These are phyloP conservation scores for Byssochlamys sp. DNA, from an alignment of 2,329 filamentous ascomycete genomes.

Conservation along the genomic window DNA sequence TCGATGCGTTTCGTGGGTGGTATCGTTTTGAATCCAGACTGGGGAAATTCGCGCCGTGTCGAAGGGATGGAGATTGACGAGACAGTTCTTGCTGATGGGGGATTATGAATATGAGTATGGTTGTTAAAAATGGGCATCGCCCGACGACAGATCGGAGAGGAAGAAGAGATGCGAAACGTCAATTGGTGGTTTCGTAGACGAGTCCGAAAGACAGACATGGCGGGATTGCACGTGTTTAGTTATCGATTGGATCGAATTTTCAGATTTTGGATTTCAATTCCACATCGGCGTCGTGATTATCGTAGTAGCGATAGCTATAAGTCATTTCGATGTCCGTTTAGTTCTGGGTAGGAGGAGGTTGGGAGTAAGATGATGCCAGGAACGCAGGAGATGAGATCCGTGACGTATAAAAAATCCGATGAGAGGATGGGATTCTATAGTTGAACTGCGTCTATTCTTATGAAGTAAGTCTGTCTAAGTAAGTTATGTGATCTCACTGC, in stretches of 20 bases:
- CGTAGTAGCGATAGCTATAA: neutral
- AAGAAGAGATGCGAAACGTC: neutral
- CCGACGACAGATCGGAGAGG: neutral
- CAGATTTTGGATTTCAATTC: neutral
- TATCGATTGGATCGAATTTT: neutral
- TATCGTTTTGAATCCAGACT: slow-evolving; percentile 8
- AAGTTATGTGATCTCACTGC: too few relatives aligned
- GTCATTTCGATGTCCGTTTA: neutral
- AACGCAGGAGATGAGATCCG: neutral
- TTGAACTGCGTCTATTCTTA: neutral
- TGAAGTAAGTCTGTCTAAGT: neutral
- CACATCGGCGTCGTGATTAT: neutral
- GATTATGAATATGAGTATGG: neutral
- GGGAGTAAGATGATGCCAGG: neutral
- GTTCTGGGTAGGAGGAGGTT: neutral
- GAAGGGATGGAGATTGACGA: neutral
- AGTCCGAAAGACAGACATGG: neutral
- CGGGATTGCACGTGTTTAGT: neutral
- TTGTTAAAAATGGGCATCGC: too few relatives aligned
- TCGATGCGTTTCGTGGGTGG: slow-evolving; percentile 5
- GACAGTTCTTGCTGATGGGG: neutral
- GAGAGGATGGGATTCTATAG: neutral
- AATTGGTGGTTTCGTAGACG: neutral
- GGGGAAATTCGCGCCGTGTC: slow-evolving; percentile 4
- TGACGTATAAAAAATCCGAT: neutral